Percentiles rank a stretch among this genome's conserved stretches.
These are phyloP conservation scores for Scedosporium apiospermum DNA, from an alignment of 2,329 filamentous ascomycete species.

Conservation along the genomic window DNA sequence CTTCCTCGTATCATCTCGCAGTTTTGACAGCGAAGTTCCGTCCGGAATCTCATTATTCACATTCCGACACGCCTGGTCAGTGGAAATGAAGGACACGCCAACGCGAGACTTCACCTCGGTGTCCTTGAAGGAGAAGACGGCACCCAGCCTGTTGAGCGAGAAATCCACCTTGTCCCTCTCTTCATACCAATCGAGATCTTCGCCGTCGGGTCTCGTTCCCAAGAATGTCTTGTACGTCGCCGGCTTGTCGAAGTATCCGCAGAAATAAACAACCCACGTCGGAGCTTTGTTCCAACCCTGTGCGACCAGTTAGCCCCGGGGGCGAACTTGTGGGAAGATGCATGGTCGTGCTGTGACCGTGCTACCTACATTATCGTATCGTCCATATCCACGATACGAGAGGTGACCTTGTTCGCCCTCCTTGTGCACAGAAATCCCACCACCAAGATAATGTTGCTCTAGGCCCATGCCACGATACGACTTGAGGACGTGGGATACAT, in stretches of 20 bases:
- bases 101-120: slow-evolving; percentile 45
- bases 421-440: slow-evolving; percentile 42
- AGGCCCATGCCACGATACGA: slow-evolving; percentile 51
- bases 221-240: slow-evolving; percentile 35
- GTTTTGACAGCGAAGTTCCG: slow-evolving; percentile 27
- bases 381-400: slow-evolving; percentile 50
- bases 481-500: slow-evolving; percentile 57
- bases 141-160: slow-evolving; percentile 30
- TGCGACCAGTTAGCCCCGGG: slow-evolving; percentile 2
- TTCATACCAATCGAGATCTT: slow-evolving; percentile 21
- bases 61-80: slow-evolving; percentile 48
- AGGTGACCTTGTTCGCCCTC: slow-evolving; percentile 17
- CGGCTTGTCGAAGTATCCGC: slow-evolving; percentile 46
- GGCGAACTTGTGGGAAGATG: neutral
- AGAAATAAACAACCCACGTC: slow-evolving; percentile 54
- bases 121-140: slow-evolving; percentile 44
- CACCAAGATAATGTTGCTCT: slow-evolving; percentile 54
- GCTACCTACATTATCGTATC: slow-evolving; percentile 47
- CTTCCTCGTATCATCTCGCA: slow-evolving; percentile 36
- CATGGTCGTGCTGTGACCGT: neutral
- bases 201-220: slow-evolving; percentile 21
- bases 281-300: slow-evolving; percentile 55
- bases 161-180: slow-evolving; percentile 23
- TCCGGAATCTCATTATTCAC: slow-evolving; percentile 46
- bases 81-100: slow-evolving; percentile 60